phyloP scores from a whole-genome alignment of 345 rosid species.

The Pistacia integerrima region DNA sequence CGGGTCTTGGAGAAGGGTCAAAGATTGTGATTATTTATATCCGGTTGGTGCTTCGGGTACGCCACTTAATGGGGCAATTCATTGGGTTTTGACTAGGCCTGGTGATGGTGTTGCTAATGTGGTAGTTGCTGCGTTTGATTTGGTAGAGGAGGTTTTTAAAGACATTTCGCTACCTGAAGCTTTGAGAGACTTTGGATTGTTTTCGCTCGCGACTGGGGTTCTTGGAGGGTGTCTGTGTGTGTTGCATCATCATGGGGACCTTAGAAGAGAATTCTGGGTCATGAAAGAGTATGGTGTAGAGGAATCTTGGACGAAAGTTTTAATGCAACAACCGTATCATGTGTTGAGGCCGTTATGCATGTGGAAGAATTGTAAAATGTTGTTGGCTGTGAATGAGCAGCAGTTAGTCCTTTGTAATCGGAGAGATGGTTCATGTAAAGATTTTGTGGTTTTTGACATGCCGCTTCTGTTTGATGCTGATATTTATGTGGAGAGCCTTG shows the following conservation, averaged over 20 bases:
- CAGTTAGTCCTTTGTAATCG: background rate
- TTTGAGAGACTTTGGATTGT: background rate
- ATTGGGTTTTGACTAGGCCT: background rate
- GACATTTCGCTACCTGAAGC: constrained; percentile 5
- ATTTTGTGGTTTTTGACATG: background rate
- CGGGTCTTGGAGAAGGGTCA: background rate
- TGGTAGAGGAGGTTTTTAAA: background rate
- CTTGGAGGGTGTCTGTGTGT: background rate
- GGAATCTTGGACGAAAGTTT: constrained; percentile 10
- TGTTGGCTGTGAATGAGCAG: background rate
- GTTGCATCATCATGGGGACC: background rate
- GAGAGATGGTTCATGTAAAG: background rate
- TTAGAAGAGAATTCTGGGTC: background rate
- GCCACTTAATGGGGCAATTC: background rate
- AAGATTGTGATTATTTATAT: background rate
- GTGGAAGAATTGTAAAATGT: background rate
- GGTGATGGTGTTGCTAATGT: background rate
- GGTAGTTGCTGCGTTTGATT: background rate
- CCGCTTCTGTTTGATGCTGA: background rate
- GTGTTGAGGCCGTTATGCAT: background rate
- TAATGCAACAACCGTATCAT: background rate
- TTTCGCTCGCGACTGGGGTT: background rate
- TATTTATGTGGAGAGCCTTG: constrained; percentile 12
- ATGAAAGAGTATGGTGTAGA: constrained; percentile 10
- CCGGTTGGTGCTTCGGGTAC: background rate